phyloP scores from a whole-genome alignment of 2,329 filamentous ascomycete genomes.

The Fusarium stilboides region DNA sequence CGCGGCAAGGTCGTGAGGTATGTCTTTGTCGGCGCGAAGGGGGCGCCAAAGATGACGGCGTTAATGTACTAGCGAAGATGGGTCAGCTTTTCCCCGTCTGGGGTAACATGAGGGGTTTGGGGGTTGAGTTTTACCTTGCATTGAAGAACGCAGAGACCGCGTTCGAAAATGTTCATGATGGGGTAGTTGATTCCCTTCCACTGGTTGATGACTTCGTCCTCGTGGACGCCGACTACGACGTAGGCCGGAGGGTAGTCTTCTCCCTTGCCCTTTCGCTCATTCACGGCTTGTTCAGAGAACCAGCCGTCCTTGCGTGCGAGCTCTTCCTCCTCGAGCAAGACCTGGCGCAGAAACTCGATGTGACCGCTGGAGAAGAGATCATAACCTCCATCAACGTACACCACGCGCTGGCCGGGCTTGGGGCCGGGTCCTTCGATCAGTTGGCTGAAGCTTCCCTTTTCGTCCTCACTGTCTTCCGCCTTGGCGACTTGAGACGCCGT shows the following conservation, averaged over 20 bases:
- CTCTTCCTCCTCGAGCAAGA: conserved; percentile 80
- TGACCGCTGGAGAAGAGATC: conserved; percentile 97
- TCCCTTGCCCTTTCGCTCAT: conserved; percentile 75
- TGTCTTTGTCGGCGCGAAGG: conserved; percentile 84
- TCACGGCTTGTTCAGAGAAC: conserved; percentile 76
- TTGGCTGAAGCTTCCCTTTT: conserved; percentile 75
- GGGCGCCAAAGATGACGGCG: conserved; percentile 89
- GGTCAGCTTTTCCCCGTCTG: conserved; percentile 22
- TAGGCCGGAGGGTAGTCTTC: conserved; percentile 86
- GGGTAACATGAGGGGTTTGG: background rate
- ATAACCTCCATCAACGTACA: conserved; percentile 97
- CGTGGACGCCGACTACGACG: conserved; percentile 93
- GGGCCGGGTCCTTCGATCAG: conserved; percentile 81
- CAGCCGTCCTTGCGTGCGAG: conserved; percentile 79
- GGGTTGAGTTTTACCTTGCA: conserved; percentile 76
- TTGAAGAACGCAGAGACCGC: conserved; percentile 93
- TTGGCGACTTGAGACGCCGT: conserved; percentile 67
- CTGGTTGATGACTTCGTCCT: conserved; percentile 94
- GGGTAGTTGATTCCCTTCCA: conserved; percentile 99
- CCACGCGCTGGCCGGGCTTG: conserved; percentile 83
- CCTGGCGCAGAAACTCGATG: conserved; percentile 90
- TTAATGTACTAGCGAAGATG: conserved; percentile 78
- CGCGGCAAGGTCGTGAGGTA: conserved; percentile 84
- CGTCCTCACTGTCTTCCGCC: conserved; percentile 64
- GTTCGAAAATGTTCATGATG: conserved; percentile 99